Percentiles rank a stretch among this genome's conserved stretches.
These are phyloP conservation scores for Apiotrichum sp. DNA, from an alignment of 1,284 basidiomycete species.

Conservation along the genomic window DNA sequence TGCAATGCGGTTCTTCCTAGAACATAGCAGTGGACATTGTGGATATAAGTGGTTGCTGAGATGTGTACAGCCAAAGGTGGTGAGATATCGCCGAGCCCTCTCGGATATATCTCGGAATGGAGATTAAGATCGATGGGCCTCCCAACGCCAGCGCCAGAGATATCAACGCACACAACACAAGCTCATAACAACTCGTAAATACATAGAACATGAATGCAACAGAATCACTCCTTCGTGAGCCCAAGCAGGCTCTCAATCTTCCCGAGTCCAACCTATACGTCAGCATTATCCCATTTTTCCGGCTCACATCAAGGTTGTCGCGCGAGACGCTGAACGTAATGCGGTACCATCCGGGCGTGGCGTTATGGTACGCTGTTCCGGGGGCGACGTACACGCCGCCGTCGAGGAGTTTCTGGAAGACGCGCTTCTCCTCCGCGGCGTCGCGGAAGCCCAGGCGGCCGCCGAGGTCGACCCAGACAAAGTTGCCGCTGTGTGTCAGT, in stretches of 20 bases:
- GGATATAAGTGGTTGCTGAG: too few species aligned
- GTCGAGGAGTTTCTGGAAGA: constrained; percentile 43
- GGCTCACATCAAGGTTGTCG: constrained; percentile 27
- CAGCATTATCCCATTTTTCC: neutral
- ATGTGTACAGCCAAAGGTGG: too few species aligned
- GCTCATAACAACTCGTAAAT: too few species aligned
- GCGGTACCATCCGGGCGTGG: constrained; percentile 35
- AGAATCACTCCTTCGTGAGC: neutral
- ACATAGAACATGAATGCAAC: neutral
- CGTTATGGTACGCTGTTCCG: constrained; percentile 39
- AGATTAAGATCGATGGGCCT: too few species aligned
- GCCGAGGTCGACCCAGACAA: constrained; percentile 43
- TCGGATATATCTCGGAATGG: too few species aligned
- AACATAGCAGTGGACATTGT: too few species aligned
- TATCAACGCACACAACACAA: too few species aligned
- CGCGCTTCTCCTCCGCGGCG: constrained; percentile 34
- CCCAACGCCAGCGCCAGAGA: too few species aligned
- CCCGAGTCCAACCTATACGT: constrained; percentile 20
- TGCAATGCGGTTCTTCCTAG: too few species aligned
- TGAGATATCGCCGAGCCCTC: too few species aligned
- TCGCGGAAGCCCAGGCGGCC: constrained; percentile 30
- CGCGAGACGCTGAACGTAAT: constrained; percentile 41
- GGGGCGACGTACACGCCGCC: constrained; percentile 44
- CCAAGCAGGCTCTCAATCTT: constrained; percentile 25
- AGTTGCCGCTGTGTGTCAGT: constrained; percentile 29